Evolutionary conservation across 2,329 filamentous ascomycete genomes (phyloP), one percentile per base, ranked within the genome.

Genomic region (Colletotrichum siamense): DNA sequence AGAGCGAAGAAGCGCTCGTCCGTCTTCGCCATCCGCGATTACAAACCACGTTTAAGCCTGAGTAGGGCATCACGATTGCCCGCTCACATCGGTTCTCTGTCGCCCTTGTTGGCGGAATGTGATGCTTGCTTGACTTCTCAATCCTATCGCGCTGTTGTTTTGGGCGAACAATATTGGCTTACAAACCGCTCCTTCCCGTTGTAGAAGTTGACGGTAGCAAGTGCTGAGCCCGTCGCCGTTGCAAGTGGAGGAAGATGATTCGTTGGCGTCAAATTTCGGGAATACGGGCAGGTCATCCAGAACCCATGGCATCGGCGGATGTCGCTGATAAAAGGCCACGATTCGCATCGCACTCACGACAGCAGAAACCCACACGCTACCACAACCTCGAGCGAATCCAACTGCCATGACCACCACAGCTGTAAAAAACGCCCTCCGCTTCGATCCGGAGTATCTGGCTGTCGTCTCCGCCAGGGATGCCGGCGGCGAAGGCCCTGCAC

Each of bases 381-480:
- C 2, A 16, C 34, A 44, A 24, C n/a, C 16, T 39, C 8, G 28
- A 28, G 16, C 22, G 36, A 28, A 12, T 22, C 2, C 63, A 44
- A 5, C 13, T 32, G 32, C 24, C 52, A 44, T 70, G 71, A 13
- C 66, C n/a, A 44, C 66, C 44, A 22, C n/a, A 22, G n/a, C 44
- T 22, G 8, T 12, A 32, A 34, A 28, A 12, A 44, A 16, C 57
- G 44, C 64, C 10, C 72, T 76, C 15, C 76, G 61, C 9, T 77
- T 69, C 34, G 76, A 77, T 24, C 68, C 73, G 16, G 73, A 70
- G 18, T 77, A 76, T 49, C 55, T 67, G 36, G 57, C 64, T 15
- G 57, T 39, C 28, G 32, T 77, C 44, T 36, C 73, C 55, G 68
- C 57, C 30, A 32, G 30, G 12, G 44, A 64, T 52, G 44, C n/a